Base-by-base conservation (phyloP, 2,329 filamentous ascomycete species). In the Alternaria hordeiaustralica region DNA sequence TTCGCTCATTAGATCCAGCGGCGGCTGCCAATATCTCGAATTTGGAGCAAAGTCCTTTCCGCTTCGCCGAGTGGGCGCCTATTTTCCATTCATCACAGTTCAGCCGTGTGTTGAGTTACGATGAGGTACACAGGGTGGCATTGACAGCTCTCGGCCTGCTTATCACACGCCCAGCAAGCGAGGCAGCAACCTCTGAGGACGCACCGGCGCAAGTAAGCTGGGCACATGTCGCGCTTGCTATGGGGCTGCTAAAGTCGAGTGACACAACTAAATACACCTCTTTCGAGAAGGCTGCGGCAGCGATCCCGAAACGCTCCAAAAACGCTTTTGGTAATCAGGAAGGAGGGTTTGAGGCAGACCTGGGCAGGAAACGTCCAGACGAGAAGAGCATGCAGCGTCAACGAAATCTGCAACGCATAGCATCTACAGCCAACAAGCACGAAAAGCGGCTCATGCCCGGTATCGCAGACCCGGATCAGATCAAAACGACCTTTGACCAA, bases 401-500 rank as follows among this genome's bases (percentile, higher is more conserved):
- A 83, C 65, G 84, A 84, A 71, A 88, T 84, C 45, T 89, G 87
- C 61, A 72, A 28, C 72, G 62, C 11, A 73, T 79, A 30, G 60
- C 65, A 10, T 26, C 47, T n/a, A 71, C 58, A 18, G 76, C 76
- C 70, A 94, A 91, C 60, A 85, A 89, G 55, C 90, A 97, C 68
- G 96, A 98, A 79, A 92, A 93, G 78, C 91, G 90, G 70, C 85
- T 99, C 8, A 83, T 97, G 49, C 87, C 88, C 4, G 94, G 95
- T 10, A 90, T 98, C 4, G 89, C 97, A 36, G 89, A 97, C 74
- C 88, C 92, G 7, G 85, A 90, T 50, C 92, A 92, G 72, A 93
- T 99, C 68, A 89, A 89, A 65, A 96, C 92, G 0, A 96, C 93
- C 0, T 99, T 98, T 76, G 85, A 88, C 23, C 92, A 97, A 76